Conservation (phyloP, 192 early-diverging fungal genomes). For the Entophlyctis luteolus region DNA sequence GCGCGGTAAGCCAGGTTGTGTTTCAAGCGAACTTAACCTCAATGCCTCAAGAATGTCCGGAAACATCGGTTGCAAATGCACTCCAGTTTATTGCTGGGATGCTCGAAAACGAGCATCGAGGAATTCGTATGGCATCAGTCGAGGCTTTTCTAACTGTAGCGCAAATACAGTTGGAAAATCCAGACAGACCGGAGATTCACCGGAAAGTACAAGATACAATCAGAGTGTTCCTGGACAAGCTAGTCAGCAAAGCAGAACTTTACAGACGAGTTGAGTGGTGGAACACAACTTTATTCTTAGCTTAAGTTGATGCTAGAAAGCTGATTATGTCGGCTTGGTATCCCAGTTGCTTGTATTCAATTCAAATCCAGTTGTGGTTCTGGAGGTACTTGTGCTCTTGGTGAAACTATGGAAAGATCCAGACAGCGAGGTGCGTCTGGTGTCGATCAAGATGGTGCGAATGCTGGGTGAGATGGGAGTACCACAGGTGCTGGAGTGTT, state of each 20-base stretch:
- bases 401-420: slow-evolving; percentile 52
- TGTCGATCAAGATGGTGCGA: slow-evolving; percentile 51
- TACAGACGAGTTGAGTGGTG: slow-evolving; percentile 39
- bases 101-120: slow-evolving; percentile 52
- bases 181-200: slow-evolving; percentile 17
- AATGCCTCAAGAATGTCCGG: slow-evolving; percentile 23
- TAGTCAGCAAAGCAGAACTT: slow-evolving; percentile 26
- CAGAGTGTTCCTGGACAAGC: slow-evolving; percentile 21
- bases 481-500: slow-evolving; percentile 47
- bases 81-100: slow-evolving; percentile 48
- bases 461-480: slow-evolving; percentile 45
- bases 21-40: no score
- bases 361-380: slow-evolving; percentile 14
- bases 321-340: slow-evolving; percentile 43
- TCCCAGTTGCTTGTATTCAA: slow-evolving; percentile 37
- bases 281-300: neutral
- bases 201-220: slow-evolving; percentile 22
- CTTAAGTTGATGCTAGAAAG: slow-evolving; percentile 35
- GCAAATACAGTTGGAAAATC: slow-evolving; percentile 39
- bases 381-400: slow-evolving; percentile 35
- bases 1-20: slow-evolving; percentile 18
- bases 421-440: slow-evolving; percentile 48
- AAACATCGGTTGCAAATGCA: slow-evolving; percentile 21
- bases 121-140: slow-evolving; percentile 45
- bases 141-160: slow-evolving; percentile 39